Evolutionary conservation across 2,329 filamentous ascomycete species (phyloP), one percentile per base, ranked within the genome.

Genomic region (Neonectria faginata): DNA sequence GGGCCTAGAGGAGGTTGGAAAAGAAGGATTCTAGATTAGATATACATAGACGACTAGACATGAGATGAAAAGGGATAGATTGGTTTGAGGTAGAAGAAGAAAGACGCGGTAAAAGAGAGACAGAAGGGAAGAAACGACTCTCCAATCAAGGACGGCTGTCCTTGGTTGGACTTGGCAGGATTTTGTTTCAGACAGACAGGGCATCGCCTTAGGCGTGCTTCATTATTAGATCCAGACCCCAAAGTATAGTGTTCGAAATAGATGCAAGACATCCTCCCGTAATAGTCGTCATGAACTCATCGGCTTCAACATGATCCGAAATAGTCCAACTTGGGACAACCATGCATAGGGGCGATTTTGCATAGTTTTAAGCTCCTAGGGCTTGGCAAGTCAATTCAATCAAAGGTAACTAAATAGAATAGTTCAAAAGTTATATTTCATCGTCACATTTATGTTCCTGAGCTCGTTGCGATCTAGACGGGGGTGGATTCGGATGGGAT

Each of bases 1-100:
- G 71, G 86, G 84, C 2, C 76, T 89, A n/a, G 79, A 84, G 62
- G 80, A 82, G 60, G 81, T 83, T 20, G 83, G 81, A n/a, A 47
- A 54, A 11, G 74, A 76, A 41, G 60, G 31, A 41, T 12, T 47
- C 11, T 57, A 63, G 41, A 52, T 8, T 16, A 39, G 9, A 36
- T 16, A 39, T 27, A 12, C 22, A 50, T 9, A 39, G 14, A 27
- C 9, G 39, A 41, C 20, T 59, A 51, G 22, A 63, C 27, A 11
- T 9, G 25, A 25, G 25, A 31, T 6, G 7, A 16, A 14, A 27
- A 5, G 12, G 20, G 8, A 36, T 20, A 27, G 12, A 41, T 9
- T 2, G 18, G 31, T 8, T 8, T 33, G 16, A 2, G 47, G 16
- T 31, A n/a, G 20, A 41, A 25, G 18, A 42, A 12, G 55, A 50